Base-by-base conservation (phyloP, 2,329 filamentous ascomycete species). In the Xylariaceae sp. region DNA sequence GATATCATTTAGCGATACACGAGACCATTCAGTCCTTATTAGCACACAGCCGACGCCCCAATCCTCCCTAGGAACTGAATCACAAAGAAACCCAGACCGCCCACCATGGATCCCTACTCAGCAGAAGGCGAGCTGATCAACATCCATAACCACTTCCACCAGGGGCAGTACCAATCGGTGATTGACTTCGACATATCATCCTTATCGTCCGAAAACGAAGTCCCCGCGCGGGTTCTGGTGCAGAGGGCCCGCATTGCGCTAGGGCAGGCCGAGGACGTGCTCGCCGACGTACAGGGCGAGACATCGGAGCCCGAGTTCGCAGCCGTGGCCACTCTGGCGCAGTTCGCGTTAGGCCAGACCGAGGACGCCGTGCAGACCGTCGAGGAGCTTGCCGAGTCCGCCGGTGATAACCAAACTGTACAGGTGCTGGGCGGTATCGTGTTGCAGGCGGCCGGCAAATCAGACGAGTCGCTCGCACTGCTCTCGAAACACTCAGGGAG, bases 131-230 rank as follows among this genome's bases (percentile, higher is more conserved):
- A 90, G 78, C 77, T 90, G 67, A 83, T 89, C 73, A 89, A 87
- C 76, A 83, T 89, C 64, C 85, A 88, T 78, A 88, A 85, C 75
- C 75, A 85, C 76, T 89, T 89, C 77, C 83, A 88, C 74, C 85
- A 88, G 75, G 92, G 91, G 72, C 93, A 96, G 80, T 96, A 91
- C 82, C 84, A 91, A 71, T 82, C 88, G 71, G 93, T 96, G 63
- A 76, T 96, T 75, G 89, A 95, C 78, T 96, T 92, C 77, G 89
- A 96, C 75, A 89, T 87, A 39, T 87, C 89, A 5, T 81, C 87
- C 58, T 89, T 98, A 71, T 95, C 91, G 40, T 67, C 87, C 62
- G 86, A 89, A 69, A 97, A 97, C 78, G 81, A 82, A 43, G 81
- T 92, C 12, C 86, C 91, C 37, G 90, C 91, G 36, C 87, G 87